phyloP scores from a whole-genome alignment of 371 early-diverging fungal genomes.

The Apophysomyces sp. region DNA sequence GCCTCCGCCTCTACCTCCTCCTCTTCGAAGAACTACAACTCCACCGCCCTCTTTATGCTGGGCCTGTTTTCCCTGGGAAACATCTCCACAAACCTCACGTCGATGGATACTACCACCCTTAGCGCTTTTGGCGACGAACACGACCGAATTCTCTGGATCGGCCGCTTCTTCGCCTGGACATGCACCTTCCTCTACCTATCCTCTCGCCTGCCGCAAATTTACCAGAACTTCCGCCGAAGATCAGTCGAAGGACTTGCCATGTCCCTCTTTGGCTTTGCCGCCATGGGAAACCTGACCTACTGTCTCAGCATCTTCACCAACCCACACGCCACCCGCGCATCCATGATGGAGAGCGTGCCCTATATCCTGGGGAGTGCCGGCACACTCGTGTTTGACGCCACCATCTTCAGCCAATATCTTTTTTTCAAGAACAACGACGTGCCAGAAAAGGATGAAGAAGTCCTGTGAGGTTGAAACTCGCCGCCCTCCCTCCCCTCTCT shows the following conservation, averaged over 20 bases:
- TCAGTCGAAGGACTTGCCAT: conserved; percentile 70
- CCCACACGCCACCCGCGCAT: conserved; percentile 45
- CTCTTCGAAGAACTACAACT: background rate
- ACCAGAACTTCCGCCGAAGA: conserved; percentile 54
- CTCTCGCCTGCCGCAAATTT: conserved; percentile 70
- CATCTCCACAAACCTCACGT: background rate
- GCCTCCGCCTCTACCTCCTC: too few species aligned
- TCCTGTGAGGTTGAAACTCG: background rate
- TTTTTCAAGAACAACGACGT: conserved; percentile 6
- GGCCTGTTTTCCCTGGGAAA: background rate
- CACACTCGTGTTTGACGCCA: conserved; percentile 62
- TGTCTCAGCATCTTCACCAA: conserved; percentile 61
- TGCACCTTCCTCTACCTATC: conserved; percentile 69
- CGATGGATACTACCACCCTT: background rate
- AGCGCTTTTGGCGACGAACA: background rate
- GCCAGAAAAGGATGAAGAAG: background rate
- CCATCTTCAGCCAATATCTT: conserved; percentile 61
- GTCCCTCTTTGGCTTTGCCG: conserved; percentile 70
- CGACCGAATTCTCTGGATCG: conserved; percentile 38
- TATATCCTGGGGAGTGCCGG: conserved; percentile 69
- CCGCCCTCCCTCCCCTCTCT: background rate
- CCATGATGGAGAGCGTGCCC: conserved; percentile 57
- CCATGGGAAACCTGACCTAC: conserved; percentile 72
- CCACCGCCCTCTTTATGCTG: background rate
- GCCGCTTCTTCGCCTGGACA: conserved; percentile 65